phyloP scores from a whole-genome alignment of 371 early-diverging fungal genomes.

The Furculomyces boomerangus region DNA sequence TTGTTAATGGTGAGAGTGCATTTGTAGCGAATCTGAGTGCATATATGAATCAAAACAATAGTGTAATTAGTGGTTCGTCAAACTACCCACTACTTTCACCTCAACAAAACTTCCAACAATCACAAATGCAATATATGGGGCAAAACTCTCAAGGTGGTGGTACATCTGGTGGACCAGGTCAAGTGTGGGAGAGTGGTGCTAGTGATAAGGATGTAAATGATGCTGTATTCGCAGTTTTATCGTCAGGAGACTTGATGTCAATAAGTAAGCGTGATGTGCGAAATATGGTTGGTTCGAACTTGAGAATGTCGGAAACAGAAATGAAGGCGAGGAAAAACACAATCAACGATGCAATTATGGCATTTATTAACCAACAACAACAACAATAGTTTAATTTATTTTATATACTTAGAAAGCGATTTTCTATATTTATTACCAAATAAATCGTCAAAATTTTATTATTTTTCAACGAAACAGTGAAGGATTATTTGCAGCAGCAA shows the following conservation, averaged over 20 bases:
- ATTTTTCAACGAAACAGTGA: background rate
- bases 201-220: background rate
- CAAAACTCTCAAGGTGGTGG: background rate
- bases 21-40: background rate
- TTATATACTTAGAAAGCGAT: background rate
- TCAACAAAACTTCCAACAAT: background rate
- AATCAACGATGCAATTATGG: background rate
- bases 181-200: background rate
- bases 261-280: background rate
- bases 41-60: background rate
- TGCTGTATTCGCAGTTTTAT: background rate
- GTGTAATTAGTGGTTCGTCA: background rate
- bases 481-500: background rate
- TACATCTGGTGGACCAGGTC: background rate
- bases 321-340: background rate
- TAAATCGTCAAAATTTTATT: background rate
- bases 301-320: background rate
- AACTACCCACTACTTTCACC: background rate
- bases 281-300: background rate
- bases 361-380: background rate
- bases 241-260: background rate
- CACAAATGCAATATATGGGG: background rate
- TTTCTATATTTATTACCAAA: background rate
- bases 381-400: background rate
- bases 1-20: background rate